These are phyloP conservation scores for Xenosphaeropsis pyriputrescens DNA, from an alignment of 2,329 filamentous ascomycete genomes.

Conservation along the genomic window DNA sequence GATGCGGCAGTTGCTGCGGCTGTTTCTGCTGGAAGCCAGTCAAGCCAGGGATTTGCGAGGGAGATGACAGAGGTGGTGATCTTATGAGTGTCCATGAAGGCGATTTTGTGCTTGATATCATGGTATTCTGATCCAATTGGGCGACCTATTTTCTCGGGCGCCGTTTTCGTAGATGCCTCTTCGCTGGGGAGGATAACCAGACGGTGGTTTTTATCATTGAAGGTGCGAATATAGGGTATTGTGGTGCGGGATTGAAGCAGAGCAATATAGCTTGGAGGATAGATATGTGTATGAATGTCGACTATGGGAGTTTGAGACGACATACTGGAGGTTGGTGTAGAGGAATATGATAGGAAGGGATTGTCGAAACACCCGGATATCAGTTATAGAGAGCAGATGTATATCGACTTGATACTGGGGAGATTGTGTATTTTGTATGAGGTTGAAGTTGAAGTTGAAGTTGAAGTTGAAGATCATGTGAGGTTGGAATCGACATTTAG, in stretches of 20 bases:
- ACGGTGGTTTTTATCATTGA: constrained; percentile 40
- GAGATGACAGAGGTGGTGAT: constrained; percentile 79
- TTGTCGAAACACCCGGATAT: too few relatives aligned
- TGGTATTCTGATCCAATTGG: constrained; percentile 72
- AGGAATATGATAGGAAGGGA: too few relatives aligned
- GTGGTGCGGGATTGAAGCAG: constrained; percentile 39
- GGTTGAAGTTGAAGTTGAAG: too few relatives aligned
- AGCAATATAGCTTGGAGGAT: constrained; percentile 46
- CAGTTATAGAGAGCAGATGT: too few relatives aligned
- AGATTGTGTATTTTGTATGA: too few relatives aligned
- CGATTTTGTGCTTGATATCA: constrained; percentile 63
- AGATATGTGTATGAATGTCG: constrained; percentile 58
- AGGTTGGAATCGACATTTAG: too few relatives aligned
- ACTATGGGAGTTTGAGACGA: constrained; percentile 30
- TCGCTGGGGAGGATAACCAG: constrained; percentile 46
- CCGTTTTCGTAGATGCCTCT: constrained; percentile 37
- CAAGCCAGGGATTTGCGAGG: constrained; percentile 87
- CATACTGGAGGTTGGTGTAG: constrained; percentile 11
- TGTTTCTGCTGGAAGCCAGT: constrained; percentile 53
- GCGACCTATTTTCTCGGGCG: constrained; percentile 32
- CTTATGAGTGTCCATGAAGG: constrained; percentile 74
- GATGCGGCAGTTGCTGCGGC: constrained; percentile 46
- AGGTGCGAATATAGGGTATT: constrained; percentile 56
- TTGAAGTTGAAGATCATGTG: too few relatives aligned
- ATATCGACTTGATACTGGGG: too few relatives aligned